Base-by-base conservation (phyloP, 2,329 filamentous ascomycete genomes). In the Aurifilum marmelostoma region DNA sequence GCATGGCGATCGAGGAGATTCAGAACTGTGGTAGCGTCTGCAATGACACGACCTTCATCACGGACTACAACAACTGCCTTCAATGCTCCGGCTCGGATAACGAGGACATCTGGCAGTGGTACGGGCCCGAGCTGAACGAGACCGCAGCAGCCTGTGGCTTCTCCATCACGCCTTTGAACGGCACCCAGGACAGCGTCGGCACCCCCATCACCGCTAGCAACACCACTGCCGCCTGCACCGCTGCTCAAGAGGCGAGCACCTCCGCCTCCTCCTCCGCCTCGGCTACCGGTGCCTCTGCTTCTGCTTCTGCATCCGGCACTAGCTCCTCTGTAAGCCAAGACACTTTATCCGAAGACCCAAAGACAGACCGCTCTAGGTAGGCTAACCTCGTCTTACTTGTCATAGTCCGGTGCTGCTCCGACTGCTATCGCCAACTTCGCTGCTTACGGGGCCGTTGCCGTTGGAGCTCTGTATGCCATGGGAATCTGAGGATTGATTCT, bases 71-170 rank as follows among this genome's bases (percentile, higher is more conserved):
- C 54, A 79, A 77, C 70, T 83, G 81, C 72, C 76, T 83, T 39
- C 74, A 78, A 69, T 83, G 81, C 73, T 62, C 75, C n/a, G 74
- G 74, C 47, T 71, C 79, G 0, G 80, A 82, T 68, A 82, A 82
- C 72, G 67, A 75, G 43, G 75, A 81, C 70, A 81, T 82, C 73
- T 83, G 81, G 81, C 72, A 75, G 39, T 80, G 79, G 73, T 83
- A 83, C 67, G 78, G 81, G 34, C 68, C 62, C 37, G 75, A 74
- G 1, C 68, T 83, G 65, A 75, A 72, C 24, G 71, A 37, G 5
- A 75, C 74, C 5, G 81, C 76, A 16, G 65, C 65, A 2, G 67
- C 61, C 1, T 80, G 78, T 65, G 76, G 74, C 8, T 73, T 78
- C 27, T 67, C 74, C 21, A 73, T 73, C 21, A 72, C 71, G 5